phyloP scores from a whole-genome alignment of 192 early-diverging fungal genomes.

The Linnemannia zychae region DNA sequence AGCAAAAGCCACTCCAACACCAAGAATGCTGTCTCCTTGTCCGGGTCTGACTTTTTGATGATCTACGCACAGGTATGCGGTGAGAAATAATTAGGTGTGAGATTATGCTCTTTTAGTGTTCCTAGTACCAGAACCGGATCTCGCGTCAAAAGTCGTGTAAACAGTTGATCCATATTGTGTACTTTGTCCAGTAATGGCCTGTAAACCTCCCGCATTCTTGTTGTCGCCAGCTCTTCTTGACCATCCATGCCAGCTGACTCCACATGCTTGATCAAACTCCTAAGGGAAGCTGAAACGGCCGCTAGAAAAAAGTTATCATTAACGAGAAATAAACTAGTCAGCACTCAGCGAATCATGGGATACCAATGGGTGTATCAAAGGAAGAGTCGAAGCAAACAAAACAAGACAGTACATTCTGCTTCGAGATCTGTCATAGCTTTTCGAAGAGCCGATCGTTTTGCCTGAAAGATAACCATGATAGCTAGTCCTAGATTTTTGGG shows the following conservation, averaged over 20 bases:
- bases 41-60: slow-evolving; percentile 27
- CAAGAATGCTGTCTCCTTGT: slow-evolving; percentile 18
- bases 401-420: slow-evolving; percentile 17
- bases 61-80: background rate
- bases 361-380: background rate
- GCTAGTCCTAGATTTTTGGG: slow-evolving; percentile 22
- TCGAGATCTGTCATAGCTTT: slow-evolving; percentile 20
- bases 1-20: slow-evolving; percentile 37
- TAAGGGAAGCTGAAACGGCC: slow-evolving; percentile 10
- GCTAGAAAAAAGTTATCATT: background rate
- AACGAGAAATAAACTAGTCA: no score
- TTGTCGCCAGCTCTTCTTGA: background rate
- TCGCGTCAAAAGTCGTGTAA: no score
- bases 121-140: no score
- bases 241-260: background rate
- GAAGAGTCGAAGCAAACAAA: background rate
- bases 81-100: background rate
- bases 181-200: slow-evolving; percentile 32
- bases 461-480: slow-evolving; percentile 38
- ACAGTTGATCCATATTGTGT: background rate
- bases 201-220: slow-evolving; percentile 21
- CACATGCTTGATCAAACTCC: slow-evolving; percentile 13
- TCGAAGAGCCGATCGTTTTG: slow-evolving; percentile 22
- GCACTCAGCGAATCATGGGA: no score
- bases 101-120: no score